Conservation (phyloP, 257 asterid species). For the Fraxinus anomala region DNA sequence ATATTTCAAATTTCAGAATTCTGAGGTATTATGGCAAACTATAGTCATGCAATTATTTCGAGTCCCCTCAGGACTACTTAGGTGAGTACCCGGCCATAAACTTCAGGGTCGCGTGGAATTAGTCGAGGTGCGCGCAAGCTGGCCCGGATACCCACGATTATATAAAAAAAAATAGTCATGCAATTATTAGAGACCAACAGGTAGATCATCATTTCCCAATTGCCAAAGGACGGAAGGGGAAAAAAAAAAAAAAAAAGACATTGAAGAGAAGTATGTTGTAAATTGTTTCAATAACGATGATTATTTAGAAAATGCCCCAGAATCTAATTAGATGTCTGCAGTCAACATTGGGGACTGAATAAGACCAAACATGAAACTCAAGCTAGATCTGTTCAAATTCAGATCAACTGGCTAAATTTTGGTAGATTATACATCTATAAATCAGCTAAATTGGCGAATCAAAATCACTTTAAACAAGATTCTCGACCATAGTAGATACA, state of each 20-base stretch:
- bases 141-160: too few relatives aligned
- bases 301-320: not conserved
- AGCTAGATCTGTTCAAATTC: constrained; percentile 16
- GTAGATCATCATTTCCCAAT: not conserved
- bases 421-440: not conserved
- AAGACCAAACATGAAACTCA: constrained; percentile 24
- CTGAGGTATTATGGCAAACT: constrained; percentile 4
- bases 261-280: not conserved
- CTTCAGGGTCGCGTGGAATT: too few relatives aligned
- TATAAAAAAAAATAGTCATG: not conserved
- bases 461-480: not conserved
- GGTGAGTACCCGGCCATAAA: too few relatives aligned
- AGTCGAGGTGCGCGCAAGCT: too few relatives aligned
- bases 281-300: not conserved
- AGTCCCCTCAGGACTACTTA: too few relatives aligned
- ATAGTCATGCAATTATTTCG: constrained; percentile 21
- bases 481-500: not conserved
- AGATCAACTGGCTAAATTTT: not conserved
- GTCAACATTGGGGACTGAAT: constrained; percentile 4
- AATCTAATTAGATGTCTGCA: not conserved
- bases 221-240: not conserved
- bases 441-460: constrained; percentile 14
- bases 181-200: constrained; percentile 24
- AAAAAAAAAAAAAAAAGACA: not conserved
- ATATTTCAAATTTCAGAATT: not conserved